A percentile compares a stretch with the other conserved stretches of the same genome.
Evolutionary conservation across 2,329 filamentous ascomycete species (phyloP).

Genomic region (Fonsecaea pedrosoi): DNA sequence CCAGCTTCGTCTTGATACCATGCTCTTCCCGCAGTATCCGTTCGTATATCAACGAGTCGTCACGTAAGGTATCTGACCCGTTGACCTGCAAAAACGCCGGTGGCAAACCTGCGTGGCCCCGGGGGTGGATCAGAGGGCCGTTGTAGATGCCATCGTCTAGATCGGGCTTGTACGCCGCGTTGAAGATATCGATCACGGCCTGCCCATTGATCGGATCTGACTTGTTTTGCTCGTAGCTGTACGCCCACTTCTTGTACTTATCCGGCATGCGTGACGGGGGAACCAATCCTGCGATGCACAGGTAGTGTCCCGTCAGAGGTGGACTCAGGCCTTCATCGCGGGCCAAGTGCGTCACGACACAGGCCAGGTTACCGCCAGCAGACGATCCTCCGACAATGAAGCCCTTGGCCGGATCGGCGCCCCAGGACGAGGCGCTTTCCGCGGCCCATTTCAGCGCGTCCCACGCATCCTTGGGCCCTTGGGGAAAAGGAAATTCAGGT

Average conservation of each 20-base stretch:
- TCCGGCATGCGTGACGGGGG: conserved; percentile 15
- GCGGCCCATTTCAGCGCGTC: conserved; percentile 39
- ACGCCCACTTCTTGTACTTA: conserved; percentile 8
- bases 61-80: conserved; percentile 22
- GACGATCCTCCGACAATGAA: conserved; percentile 58
- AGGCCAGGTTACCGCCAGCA: conserved; percentile 50
- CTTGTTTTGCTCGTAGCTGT: conserved; percentile 22
- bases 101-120: conserved; percentile 2
- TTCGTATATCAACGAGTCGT: conserved; percentile 37
- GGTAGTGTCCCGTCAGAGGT: conserved; percentile 45
- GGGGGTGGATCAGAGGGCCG: conserved; percentile 5
- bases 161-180: conserved; percentile 23
- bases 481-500: conserved; percentile 35
- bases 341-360: conserved; percentile 45
- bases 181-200: conserved; percentile 37
- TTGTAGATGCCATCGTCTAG: conserved; percentile 11
- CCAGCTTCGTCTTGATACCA: conserved; percentile 41
- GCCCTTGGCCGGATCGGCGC: conserved; percentile 51
- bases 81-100: conserved; percentile 11
- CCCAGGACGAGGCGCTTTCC: conserved; percentile 45
- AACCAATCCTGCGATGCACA: conserved; percentile 43
- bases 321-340: conserved; percentile 46
- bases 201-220: conserved; percentile 11
- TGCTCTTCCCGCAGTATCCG: conserved; percentile 32
- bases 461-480: conserved; percentile 39